These are phyloP conservation scores for Tuber borchii DNA, from an alignment of 495 filamentous ascomycete species.

Conservation along the genomic window DNA sequence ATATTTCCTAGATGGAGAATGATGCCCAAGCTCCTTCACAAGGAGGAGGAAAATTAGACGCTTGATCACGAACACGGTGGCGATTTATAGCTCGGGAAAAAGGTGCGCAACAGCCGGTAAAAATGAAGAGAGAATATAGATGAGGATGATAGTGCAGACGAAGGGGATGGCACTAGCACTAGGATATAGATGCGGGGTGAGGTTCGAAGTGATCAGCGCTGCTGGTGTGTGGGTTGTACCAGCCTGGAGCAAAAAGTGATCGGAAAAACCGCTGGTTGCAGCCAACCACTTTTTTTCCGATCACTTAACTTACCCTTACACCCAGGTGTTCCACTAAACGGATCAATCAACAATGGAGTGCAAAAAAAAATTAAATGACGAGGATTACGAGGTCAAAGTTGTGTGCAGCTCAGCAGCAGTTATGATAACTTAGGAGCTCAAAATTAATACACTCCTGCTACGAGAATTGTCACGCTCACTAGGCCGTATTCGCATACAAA, in stretches of 20 bases:
- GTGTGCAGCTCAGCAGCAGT: background rate
- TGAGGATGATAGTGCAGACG: background rate
- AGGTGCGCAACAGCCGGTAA: background rate
- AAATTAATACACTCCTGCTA: background rate
- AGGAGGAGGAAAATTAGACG: constrained; percentile 5
- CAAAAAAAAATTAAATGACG: background rate
- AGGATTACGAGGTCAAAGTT: background rate
- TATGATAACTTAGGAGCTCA: background rate
- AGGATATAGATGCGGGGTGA: background rate
- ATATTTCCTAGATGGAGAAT: background rate
- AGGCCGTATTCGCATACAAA: background rate
- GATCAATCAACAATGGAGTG: background rate
- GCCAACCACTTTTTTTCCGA: no score
- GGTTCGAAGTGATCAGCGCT: background rate
- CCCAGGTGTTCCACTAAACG: background rate
- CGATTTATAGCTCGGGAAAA: background rate
- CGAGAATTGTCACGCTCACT: background rate
- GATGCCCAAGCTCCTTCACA: background rate
- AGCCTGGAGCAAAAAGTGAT: no score
- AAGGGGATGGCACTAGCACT: background rate
- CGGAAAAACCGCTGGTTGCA: no score
- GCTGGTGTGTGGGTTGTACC: background rate
- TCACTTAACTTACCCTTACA: no score
- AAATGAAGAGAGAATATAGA: background rate
- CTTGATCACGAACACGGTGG: background rate